phyloP scores from a whole-genome alignment of 78 protist species.

The Bodo saltans region DNA sequence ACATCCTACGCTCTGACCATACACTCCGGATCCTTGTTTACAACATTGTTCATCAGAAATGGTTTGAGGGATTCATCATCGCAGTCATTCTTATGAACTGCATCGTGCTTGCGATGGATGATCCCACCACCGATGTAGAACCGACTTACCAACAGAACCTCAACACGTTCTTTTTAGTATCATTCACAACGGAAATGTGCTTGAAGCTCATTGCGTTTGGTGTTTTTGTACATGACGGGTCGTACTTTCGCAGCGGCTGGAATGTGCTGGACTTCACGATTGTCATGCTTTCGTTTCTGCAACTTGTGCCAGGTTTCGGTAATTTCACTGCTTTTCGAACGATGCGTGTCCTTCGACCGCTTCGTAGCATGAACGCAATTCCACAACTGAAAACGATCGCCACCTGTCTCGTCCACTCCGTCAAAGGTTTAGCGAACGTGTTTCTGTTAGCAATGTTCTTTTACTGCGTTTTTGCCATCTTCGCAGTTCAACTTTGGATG shows the following conservation, averaged over 20 bases:
- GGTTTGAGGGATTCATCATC: slow-evolving; percentile 11
- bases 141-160: neutral
- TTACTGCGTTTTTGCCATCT: neutral
- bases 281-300: slow-evolving; percentile 13
- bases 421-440: slow-evolving; percentile 17
- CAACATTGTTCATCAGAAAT: neutral
- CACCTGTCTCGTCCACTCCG: neutral
- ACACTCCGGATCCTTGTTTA: too few species aligned
- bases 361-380: slow-evolving; percentile 33
- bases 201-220: slow-evolving; percentile 18
- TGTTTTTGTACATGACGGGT: neutral
- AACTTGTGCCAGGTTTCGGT: slow-evolving; percentile 1
- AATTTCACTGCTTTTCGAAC: slow-evolving; percentile 31
- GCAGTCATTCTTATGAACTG: slow-evolving; percentile 13
- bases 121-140: neutral
- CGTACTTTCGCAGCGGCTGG: slow-evolving; percentile 42
- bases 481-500: slow-evolving; percentile 36
- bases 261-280: slow-evolving; percentile 38
- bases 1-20: too few species aligned
- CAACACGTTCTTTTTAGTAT: neutral
- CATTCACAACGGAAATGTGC: slow-evolving; percentile 12
- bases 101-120: slow-evolving; percentile 6
- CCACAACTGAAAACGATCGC: slow-evolving; percentile 27
- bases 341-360: slow-evolving; percentile 47
- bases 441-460: slow-evolving; percentile 9